Percentiles rank a stretch among this genome's conserved stretches.
phyloP scores from a whole-genome alignment of 805 yeast species.

The Myxozyma mucilagina region DNA sequence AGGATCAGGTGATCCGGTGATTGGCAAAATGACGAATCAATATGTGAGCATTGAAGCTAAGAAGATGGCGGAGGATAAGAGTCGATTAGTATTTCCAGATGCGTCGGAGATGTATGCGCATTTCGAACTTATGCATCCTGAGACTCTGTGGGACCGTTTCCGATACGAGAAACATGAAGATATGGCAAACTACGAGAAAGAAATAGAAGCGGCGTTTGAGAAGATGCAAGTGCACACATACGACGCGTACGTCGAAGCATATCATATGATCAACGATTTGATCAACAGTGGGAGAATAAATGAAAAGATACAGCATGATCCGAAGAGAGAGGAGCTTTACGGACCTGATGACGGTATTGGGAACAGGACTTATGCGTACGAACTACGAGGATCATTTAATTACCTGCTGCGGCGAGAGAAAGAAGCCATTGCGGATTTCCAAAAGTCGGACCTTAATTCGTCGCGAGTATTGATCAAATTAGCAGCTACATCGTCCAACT shows the following conservation, averaged over 20 bases:
- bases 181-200: background rate
- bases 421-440: background rate
- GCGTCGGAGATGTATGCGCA: slow-evolving; percentile 9
- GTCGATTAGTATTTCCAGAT: slow-evolving; percentile 6
- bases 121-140: background rate
- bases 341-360: background rate
- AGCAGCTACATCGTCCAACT: background rate
- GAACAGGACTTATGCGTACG: background rate
- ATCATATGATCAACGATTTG: background rate
- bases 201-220: background rate
- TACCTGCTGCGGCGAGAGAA: background rate
- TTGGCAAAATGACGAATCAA: background rate
- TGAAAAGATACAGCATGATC: background rate
- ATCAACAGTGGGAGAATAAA: background rate
- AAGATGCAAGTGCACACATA: background rate
- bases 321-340: too few species aligned
- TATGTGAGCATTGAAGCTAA: background rate
- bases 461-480: background rate
- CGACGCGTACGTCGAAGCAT: slow-evolving; percentile 3
- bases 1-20: background rate
- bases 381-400: slow-evolving; percentile 4
- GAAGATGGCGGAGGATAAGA: background rate
- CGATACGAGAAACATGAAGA: too few species aligned
- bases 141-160: background rate
- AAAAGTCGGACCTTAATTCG: background rate